A percentile compares a stretch with the other conserved stretches of the same genome.
These are phyloP conservation scores for Ogataea saltuana DNA, from an alignment of 805 yeast genomes.

Conservation along the genomic window DNA sequence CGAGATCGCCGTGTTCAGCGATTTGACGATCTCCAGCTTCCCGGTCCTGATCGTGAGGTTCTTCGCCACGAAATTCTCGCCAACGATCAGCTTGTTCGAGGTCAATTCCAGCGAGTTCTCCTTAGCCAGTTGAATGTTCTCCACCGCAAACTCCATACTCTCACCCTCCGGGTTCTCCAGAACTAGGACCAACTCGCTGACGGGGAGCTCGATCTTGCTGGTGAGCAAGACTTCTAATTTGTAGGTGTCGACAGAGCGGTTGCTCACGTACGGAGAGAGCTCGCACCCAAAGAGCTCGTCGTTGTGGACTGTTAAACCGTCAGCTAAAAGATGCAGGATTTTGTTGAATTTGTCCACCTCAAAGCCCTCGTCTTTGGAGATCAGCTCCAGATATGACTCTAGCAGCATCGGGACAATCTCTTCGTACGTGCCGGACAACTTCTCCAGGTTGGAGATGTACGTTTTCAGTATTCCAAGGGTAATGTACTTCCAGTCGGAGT, in stretches of 20 bases:
- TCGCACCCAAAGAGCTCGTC: slow-evolving; percentile 39
- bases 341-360: slow-evolving; percentile 22
- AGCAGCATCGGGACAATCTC: slow-evolving; percentile 34
- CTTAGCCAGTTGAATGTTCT: slow-evolving; percentile 10
- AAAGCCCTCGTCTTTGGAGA: slow-evolving; percentile 30
- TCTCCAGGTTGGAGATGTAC: slow-evolving; percentile 67
- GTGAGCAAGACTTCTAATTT: slow-evolving; percentile 37
- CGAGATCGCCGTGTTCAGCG: slow-evolving; percentile 14
- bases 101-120: slow-evolving; percentile 15
- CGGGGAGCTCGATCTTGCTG: slow-evolving; percentile 28
- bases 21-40: slow-evolving; percentile 23
- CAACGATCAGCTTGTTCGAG: slow-evolving; percentile 25
- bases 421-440: slow-evolving; percentile 28
- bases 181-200: slow-evolving; percentile 19
- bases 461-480: slow-evolving; percentile 65
- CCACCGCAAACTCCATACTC: slow-evolving; percentile 19
- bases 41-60: slow-evolving; percentile 24
- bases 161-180: slow-evolving; percentile 16
- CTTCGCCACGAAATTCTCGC: slow-evolving; percentile 22
- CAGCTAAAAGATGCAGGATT: slow-evolving; percentile 15
- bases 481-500: slow-evolving; percentile 73
- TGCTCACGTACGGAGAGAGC: slow-evolving; percentile 40
- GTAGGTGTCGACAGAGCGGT: slow-evolving; percentile 39
- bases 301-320: slow-evolving; percentile 19
- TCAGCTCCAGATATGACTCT: slow-evolving; percentile 40